Evolutionary conservation across 2,329 filamentous ascomycete species (phyloP), one percentile per base, ranked within the genome.

Genomic region (Exophiala bonariae): DNA sequence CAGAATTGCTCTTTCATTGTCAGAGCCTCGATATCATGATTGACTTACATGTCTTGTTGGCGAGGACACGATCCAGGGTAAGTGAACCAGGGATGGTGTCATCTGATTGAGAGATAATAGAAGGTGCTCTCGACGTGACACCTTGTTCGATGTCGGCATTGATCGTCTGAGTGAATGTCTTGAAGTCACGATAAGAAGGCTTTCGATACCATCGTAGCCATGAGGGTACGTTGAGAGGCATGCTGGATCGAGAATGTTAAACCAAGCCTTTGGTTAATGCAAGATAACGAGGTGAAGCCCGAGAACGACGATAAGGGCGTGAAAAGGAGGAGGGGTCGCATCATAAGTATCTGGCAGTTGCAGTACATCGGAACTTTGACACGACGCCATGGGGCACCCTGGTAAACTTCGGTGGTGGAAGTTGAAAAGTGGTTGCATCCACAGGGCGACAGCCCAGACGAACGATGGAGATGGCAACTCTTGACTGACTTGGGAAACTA

Each of bases 171-270:
- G 39, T 42, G 34, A 53, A 53, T 10, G 30, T 41, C 23, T 43
- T 34, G 20, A 37, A 34, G 26, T 53, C 50, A 16, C 42, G 50
- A 38, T 53, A 53, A n/a, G 50, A 50, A 43, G 50, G 50, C 47
- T 53, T 53, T 26, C 39, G 20, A 32, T 53, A 53, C 50, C 50
- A 53, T 10, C 47, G 37, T 20, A 50, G 47, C 50, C 50, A 53
- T 19, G 50, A 40, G 30, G 47, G 41, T 17, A 52, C n/a, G 9
- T 30, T 14, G 3, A 20, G 42, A 30, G 34, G 41, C 50, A 52
- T 52, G 13, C 20, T 48, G 26, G 33, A 38, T 26, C 23, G 6
- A 26, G 6, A 6, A 11, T 26, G 23, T 26, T 26, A 6, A 26
- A 11, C 6, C 23, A 26, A 26, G 23, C 23, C 23, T 26, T 11